These are phyloP conservation scores for Vigna unguiculata DNA, from an alignment of 306 rosid genomes.

Conservation along the genomic window DNA sequence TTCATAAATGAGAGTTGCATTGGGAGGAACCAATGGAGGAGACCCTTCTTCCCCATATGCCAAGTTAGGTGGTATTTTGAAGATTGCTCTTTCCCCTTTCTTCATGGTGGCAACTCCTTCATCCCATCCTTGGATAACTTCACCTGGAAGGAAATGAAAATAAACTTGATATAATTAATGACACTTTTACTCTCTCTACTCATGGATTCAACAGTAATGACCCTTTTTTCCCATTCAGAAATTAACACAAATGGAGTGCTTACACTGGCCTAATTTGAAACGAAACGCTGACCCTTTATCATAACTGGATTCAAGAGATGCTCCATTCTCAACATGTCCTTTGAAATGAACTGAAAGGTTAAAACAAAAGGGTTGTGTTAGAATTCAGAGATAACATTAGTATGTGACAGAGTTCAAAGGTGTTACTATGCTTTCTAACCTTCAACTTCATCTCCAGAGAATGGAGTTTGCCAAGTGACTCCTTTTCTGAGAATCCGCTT, in stretches of 20 bases:
- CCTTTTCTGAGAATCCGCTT: constrained; percentile 62
- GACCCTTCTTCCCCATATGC: constrained; percentile 67
- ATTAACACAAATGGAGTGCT: constrained; percentile 13
- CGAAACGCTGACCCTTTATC: constrained; percentile 56
- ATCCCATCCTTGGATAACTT: constrained; percentile 77
- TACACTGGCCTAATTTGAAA: constrained; percentile 72
- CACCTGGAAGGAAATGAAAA: constrained; percentile 51
- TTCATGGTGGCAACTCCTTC: constrained; percentile 72
- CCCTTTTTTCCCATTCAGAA: neutral
- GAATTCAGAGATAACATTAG: constrained; percentile 6
- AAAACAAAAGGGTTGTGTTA: constrained; percentile 1
- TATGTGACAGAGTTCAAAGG: neutral
- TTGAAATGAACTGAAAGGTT: constrained; percentile 60
- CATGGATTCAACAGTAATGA: constrained; percentile 8
- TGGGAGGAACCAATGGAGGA: constrained; percentile 64
- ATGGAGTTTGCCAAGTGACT: constrained; percentile 70
- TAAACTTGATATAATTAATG: neutral
- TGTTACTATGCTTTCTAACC: constrained; percentile 39
- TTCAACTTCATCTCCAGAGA: constrained; percentile 66
- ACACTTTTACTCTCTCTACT: neutral
- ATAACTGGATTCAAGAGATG: constrained; percentile 51
- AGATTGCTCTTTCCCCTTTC: constrained; percentile 74
- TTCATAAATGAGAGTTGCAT: constrained; percentile 64
- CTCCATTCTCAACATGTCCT: constrained; percentile 57
- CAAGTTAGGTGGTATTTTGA: constrained; percentile 65